A percentile compares a stretch with the other conserved stretches of the same genome.
phyloP scores from a whole-genome alignment of 352 stramenopile species.

The Globisporangium uncinulatum region DNA sequence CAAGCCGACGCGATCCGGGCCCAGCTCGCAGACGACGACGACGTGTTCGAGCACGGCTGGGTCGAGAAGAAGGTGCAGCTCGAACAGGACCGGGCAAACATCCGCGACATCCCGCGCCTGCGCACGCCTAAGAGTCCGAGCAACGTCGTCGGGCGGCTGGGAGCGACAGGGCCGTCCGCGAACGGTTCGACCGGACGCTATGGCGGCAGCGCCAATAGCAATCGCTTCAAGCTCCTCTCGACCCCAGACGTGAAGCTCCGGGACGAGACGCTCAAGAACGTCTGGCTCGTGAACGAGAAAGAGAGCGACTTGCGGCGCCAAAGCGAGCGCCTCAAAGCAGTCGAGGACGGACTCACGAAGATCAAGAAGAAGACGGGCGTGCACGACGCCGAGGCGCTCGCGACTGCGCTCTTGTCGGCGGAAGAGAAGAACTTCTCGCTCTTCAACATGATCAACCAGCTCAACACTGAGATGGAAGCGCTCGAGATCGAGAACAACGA shows the following conservation, averaged over 20 bases:
- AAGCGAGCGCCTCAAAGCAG: conserved; percentile 56
- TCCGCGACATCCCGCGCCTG: conserved; percentile 66
- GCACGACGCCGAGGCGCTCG: conserved; percentile 75
- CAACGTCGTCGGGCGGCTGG: not conserved
- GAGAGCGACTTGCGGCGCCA: conserved; percentile 67
- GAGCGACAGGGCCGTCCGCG: not conserved
- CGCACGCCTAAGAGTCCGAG: conserved; percentile 51
- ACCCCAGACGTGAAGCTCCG: conserved; percentile 67
- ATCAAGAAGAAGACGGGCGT: conserved; percentile 89
- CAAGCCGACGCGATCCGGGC: conserved; percentile 71
- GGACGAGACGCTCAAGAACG: conserved; percentile 73
- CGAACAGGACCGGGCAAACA: conserved; percentile 73
- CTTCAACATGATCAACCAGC: conserved; percentile 93
- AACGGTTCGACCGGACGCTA: not conserved
- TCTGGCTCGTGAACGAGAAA: conserved; percentile 70
- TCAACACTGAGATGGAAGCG: conserved; percentile 89
- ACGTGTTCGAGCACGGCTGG: conserved; percentile 85
- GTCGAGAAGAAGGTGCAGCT: conserved; percentile 78
- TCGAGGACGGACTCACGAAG: conserved; percentile 79
- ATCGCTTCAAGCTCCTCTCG: conserved; percentile 51
- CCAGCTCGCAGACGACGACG: conserved; percentile 73
- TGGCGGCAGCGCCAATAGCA: conserved; percentile 10
- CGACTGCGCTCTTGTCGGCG: conserved; percentile 76
- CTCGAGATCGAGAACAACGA: conserved; percentile 84
- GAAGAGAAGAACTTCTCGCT: conserved; percentile 95